Evolutionary conservation across 169 alveolate species (phyloP), one percentile per base, ranked within the genome.

Genomic region (Pseudocohnilembus persalinus): DNA sequence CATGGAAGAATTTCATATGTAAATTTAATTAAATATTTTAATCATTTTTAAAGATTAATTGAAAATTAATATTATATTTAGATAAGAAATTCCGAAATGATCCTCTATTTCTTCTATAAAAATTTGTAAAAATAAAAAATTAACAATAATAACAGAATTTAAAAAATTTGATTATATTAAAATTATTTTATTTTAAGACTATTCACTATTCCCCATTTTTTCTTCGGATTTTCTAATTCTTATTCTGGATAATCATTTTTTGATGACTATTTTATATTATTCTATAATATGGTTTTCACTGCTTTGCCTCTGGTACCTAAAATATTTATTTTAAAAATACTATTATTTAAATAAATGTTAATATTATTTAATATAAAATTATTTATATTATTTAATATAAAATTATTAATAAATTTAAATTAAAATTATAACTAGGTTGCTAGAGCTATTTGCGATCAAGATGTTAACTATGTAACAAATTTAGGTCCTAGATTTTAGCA

Each of bases 31-130:
- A 49, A 49, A 11, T 11, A 49, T 49, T 49, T 49, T 49, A 49
- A 49, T 49, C 20, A 11, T 11, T 11, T 49, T 49, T 20, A 11
- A 11, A 11, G 4, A 49, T 49, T 49, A 20, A 49, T 49, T 20
- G 4, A 49, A 49, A 49, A 49, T 20, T 49, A 49, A 49, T 49
- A 11, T 49, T 49, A n/a, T n/a, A n/a, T 49, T 49, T 49, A 49
- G 68, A 90, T 97, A 68, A 92, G 99, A 88, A 93, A 97, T 35
- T 93, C 99, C 68, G 97, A 97, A 77, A 93, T 98, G 88, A 98
- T 98, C 77, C 91, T 98, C 64, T 98, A 98, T 93, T 98, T 98
- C 97, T 98, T 99, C 89, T 99, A 98, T 92, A 99, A 99, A 91
- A 98, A 98, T 90, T 93, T 99, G 68, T 79, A 79, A 79, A 49